Evolutionary conservation across 2,329 filamentous ascomycete genomes (phyloP).

Genomic region (Fusarium solani-melongenae): DNA sequence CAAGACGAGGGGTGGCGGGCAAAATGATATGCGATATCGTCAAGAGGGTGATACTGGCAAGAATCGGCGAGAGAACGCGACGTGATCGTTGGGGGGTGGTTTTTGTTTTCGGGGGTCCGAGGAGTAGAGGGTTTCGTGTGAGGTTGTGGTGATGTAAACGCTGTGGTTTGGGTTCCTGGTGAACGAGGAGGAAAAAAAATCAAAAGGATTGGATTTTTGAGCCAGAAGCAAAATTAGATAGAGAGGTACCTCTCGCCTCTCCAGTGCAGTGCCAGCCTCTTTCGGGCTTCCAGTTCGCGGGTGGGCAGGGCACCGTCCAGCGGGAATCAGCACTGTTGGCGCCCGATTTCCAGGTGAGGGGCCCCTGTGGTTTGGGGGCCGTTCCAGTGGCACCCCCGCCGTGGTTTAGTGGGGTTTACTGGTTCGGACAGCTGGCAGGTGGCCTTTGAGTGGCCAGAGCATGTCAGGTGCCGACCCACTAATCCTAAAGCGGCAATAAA

Average conservation of each 20-base stretch:
- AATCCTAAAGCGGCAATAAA: slow-evolving; percentile 21
- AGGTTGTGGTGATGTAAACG: slow-evolving; percentile 46
- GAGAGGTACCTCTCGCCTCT: slow-evolving; percentile 31
- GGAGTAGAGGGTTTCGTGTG: slow-evolving; percentile 39
- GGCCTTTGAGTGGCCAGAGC: slow-evolving; percentile 26
- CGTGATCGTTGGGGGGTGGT: slow-evolving; percentile 18
- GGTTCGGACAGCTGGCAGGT: not conserved
- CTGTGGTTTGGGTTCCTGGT: slow-evolving; percentile 38
- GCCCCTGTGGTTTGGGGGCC: not conserved
- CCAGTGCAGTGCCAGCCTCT: slow-evolving; percentile 12
- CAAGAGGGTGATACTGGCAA: slow-evolving; percentile 31
- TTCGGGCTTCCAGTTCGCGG: slow-evolving; percentile 16
- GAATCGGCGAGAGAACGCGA: slow-evolving; percentile 34
- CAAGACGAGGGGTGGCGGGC: slow-evolving; percentile 29
- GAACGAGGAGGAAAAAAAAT: slow-evolving; percentile 48
- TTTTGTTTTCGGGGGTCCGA: slow-evolving; percentile 30
- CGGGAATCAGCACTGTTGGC: slow-evolving; percentile 30
- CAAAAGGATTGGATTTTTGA: slow-evolving; percentile 46
- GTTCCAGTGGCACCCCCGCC: slow-evolving; percentile 6
- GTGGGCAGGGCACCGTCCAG: slow-evolving; percentile 5
- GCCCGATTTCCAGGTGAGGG: slow-evolving; percentile 9
- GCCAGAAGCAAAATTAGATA: slow-evolving; percentile 48
- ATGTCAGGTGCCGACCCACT: slow-evolving; percentile 22
- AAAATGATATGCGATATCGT: slow-evolving; percentile 36
- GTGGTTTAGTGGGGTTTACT: slow-evolving; percentile 34